A percentile compares a stretch with the other conserved stretches of the same genome.
phyloP scores from a whole-genome alignment of 192 early-diverging fungal genomes.

The Backusella liffmaniae region DNA sequence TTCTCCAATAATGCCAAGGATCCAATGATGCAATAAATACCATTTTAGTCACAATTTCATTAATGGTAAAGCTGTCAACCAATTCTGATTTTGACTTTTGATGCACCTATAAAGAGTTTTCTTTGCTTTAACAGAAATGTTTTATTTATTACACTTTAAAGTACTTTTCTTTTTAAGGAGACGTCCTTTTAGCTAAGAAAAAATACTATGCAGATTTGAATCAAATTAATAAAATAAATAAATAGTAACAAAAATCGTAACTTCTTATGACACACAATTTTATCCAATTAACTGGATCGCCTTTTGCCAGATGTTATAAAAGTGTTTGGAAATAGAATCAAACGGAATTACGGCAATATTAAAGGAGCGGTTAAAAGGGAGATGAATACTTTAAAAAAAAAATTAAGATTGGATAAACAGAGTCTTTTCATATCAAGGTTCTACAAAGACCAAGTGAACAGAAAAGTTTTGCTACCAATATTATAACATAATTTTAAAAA shows the following conservation, averaged over 20 bases:
- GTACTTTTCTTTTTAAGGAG: not conserved
- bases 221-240: not conserved
- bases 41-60: not conserved
- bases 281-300: not conserved
- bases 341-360: not conserved
- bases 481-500: not conserved
- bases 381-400: not conserved
- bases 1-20: not conserved
- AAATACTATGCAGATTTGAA: not conserved
- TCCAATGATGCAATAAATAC: not conserved
- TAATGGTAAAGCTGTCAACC: not conserved
- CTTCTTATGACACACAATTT: not conserved
- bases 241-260: too few relatives aligned
- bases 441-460: too few relatives aligned
- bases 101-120: not conserved
- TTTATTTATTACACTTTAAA: too few relatives aligned
- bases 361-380: not conserved
- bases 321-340: not conserved
- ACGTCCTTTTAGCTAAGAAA: not conserved
- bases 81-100: not conserved
- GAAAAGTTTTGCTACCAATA: too few relatives aligned
- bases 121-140: not conserved
- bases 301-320: not conserved
- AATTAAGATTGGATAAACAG: not conserved
- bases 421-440: not conserved